These are phyloP conservation scores for Delitschia confertaspora DNA, from an alignment of 495 filamentous ascomycete genomes.

Conservation along the genomic window DNA sequence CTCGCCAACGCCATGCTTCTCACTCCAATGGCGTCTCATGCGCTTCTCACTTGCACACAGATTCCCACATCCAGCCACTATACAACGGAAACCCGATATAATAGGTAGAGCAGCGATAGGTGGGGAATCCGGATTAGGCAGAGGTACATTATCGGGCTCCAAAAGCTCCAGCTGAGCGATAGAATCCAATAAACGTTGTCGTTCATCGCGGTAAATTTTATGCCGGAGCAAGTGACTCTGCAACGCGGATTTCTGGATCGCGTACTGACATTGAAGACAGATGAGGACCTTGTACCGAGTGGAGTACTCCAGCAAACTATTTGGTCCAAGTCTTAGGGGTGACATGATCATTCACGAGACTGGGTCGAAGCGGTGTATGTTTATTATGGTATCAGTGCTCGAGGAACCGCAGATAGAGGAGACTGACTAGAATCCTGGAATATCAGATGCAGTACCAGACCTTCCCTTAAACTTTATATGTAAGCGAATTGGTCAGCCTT, in stretches of 20 bases:
- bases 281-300: constrained; percentile 31
- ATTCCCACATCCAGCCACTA: constrained; percentile 24
- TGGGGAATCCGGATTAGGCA: constrained; percentile 23
- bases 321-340: constrained; percentile 12
- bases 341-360: constrained; percentile 10
- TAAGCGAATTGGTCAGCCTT: no score
- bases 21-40: constrained; percentile 34
- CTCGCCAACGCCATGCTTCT: constrained; percentile 28
- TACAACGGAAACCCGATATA: constrained; percentile 31
- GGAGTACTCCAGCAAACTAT: constrained; percentile 31
- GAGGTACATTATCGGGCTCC: constrained; percentile 30
- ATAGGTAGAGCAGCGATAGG: constrained; percentile 30
- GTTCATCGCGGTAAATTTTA: constrained; percentile 34
- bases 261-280: constrained; percentile 36
- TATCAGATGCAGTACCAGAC: no score
- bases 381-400: neutral
- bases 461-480: no score
- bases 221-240: constrained; percentile 35
- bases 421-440: neutral
- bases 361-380: neutral
- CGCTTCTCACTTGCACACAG: constrained; percentile 33
- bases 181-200: constrained; percentile 27
- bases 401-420: neutral
- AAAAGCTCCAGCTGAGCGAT: constrained; percentile 28
- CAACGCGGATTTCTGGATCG: constrained; percentile 36